phyloP scores from a whole-genome alignment of 805 yeast genomes.

The Kodamaea kakaduensis region DNA sequence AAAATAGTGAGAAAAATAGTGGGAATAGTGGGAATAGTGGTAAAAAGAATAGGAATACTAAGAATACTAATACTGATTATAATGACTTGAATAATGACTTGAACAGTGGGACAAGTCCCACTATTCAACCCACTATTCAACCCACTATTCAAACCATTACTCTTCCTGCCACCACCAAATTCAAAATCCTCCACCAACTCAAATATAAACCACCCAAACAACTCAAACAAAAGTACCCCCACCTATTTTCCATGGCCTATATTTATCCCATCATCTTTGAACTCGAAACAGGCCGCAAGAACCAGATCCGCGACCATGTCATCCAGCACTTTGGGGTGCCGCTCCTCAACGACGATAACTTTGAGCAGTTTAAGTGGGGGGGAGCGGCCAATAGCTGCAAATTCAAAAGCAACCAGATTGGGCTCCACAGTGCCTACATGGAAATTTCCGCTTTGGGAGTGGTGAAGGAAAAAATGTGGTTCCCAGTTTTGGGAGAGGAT shows the following conservation, averaged over 20 bases:
- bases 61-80: background rate
- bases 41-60: background rate
- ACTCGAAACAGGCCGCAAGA: constrained; percentile 22
- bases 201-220: constrained; percentile 6
- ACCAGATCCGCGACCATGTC: constrained; percentile 24
- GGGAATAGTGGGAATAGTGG: background rate
- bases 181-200: constrained; percentile 15
- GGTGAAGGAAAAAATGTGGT: constrained; percentile 1
- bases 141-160: no score
- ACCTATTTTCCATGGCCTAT: constrained; percentile 11
- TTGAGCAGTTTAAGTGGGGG: constrained; percentile 14
- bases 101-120: no score
- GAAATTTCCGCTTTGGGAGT: constrained; percentile 7
- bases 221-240: constrained; percentile 12
- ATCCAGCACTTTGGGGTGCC: constrained; percentile 17
- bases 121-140: no score
- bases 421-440: constrained; percentile 18
- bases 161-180: constrained; percentile 16
- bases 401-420: constrained; percentile 21
- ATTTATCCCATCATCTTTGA: constrained; percentile 19
- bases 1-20: background rate
- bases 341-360: constrained; percentile 23
- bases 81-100: no score
- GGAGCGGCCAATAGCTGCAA: constrained; percentile 12
- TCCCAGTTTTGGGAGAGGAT: constrained; percentile 6